Percentiles rank a stretch among this genome's conserved stretches.
Evolutionary conservation across 257 asterid species (phyloP).

Genomic region (Solanum rostratum): DNA sequence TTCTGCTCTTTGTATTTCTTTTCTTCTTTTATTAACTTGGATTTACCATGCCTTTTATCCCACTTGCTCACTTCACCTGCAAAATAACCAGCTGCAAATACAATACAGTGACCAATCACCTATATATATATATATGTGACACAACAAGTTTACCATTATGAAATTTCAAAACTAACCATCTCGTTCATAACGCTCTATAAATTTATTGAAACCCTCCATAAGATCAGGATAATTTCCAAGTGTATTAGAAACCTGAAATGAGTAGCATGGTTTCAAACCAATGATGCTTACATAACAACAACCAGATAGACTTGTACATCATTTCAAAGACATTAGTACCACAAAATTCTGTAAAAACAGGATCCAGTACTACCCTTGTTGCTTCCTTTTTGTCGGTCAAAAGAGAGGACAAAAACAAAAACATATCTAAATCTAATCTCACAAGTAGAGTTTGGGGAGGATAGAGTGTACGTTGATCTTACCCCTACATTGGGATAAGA

Average conservation of each 20-base stretch:
- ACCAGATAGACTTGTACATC: neutral
- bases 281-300: neutral
- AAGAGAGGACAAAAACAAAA: neutral
- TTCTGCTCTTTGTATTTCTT: constrained; percentile 65
- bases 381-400: neutral
- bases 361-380: neutral
- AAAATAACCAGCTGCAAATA: constrained; percentile 70
- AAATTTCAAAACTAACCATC: constrained; percentile 43
- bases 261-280: neutral
- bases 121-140: neutral
- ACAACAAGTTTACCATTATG: neutral
- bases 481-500: neutral
- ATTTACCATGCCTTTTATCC: constrained; percentile 55
- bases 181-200: constrained; percentile 74
- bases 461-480: neutral
- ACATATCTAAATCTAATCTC: neutral
- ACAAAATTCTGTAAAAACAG: neutral
- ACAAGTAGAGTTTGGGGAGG: neutral
- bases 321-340: neutral
- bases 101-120: constrained; percentile 20
- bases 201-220: constrained; percentile 73
- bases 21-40: constrained; percentile 44
- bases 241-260: constrained; percentile 58
- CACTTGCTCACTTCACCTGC: constrained; percentile 78
- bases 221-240: constrained; percentile 84